Percentiles rank a stretch among this genome's conserved stretches.
Evolutionary conservation across 371 early-diverging fungal species (phyloP).

Genomic region (Apophysomyces sp.): DNA sequence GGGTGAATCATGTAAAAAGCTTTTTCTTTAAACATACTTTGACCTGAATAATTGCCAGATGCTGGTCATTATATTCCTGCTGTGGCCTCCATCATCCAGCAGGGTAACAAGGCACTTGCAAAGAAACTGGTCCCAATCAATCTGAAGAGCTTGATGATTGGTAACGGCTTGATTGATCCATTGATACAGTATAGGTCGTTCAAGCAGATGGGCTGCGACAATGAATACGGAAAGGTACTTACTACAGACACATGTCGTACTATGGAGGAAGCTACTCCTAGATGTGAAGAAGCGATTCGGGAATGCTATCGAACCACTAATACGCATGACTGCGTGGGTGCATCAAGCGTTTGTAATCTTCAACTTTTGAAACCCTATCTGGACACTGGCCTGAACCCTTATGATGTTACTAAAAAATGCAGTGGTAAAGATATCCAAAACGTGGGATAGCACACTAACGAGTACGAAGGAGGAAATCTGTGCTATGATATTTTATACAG

Average conservation of each 20-base stretch:
- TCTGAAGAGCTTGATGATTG: slow-evolving; percentile 76
- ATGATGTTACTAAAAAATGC: slow-evolving; percentile 72
- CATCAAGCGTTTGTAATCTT: slow-evolving; percentile 81
- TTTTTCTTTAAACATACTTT: background rate
- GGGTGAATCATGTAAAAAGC: slow-evolving; percentile 66
- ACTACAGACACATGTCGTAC: slow-evolving; percentile 59
- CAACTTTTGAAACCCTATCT: slow-evolving; percentile 60
- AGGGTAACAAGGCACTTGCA: slow-evolving; percentile 51
- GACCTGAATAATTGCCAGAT: slow-evolving; percentile 6
- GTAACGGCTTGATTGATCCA: slow-evolving; percentile 93
- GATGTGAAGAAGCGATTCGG: slow-evolving; percentile 73
- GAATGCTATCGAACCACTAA: slow-evolving; percentile 80
- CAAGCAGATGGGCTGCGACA: slow-evolving; percentile 83
- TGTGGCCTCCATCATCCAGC: slow-evolving; percentile 63
- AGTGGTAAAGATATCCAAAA: slow-evolving; percentile 28
- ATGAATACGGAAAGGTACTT: slow-evolving; percentile 78
- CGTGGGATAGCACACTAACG: background rate
- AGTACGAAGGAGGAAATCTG: slow-evolving; percentile 37
- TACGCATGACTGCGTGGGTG: slow-evolving; percentile 77
- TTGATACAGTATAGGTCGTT: slow-evolving; percentile 86
- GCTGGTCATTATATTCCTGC: slow-evolving; percentile 83
- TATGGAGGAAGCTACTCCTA: slow-evolving; percentile 69
- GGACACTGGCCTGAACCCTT: slow-evolving; percentile 67
- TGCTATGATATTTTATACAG: slow-evolving; percentile 82
- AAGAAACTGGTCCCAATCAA: slow-evolving; percentile 55